Conservation (phyloP, 805 yeast species). For the Brettanomyces sp. region DNA sequence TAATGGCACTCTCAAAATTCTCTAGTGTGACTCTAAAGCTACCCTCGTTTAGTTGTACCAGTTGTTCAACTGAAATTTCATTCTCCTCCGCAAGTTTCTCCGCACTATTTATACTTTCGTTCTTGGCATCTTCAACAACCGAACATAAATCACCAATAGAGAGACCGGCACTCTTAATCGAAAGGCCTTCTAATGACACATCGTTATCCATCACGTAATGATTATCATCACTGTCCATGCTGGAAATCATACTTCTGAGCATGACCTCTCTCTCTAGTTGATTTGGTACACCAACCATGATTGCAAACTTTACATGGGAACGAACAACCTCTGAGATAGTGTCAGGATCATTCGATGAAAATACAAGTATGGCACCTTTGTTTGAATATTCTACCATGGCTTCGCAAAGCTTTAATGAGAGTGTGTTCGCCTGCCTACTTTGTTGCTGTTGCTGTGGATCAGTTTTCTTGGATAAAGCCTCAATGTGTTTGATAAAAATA, state of each 20-base stretch:
- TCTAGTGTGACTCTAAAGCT: conserved; percentile 39
- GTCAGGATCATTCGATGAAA: conserved; percentile 63
- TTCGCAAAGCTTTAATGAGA: conserved; percentile 47
- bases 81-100: conserved; percentile 23
- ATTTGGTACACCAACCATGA: conserved; percentile 66
- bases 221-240: background rate
- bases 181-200: conserved; percentile 47
- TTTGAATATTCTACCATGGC: conserved; percentile 45
- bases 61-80: conserved; percentile 19
- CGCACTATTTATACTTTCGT: conserved; percentile 43
- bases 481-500: conserved; percentile 62
- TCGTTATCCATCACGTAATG: conserved; percentile 31
- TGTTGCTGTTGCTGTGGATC: conserved; percentile 39
- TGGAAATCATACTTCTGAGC: conserved; percentile 39
- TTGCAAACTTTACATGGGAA: conserved; percentile 65
- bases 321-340: conserved; percentile 56
- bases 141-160: conserved; percentile 75
- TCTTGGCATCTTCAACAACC: conserved; percentile 58
- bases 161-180: conserved; percentile 87
- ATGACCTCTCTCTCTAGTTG: conserved; percentile 66
- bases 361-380: conserved; percentile 44
- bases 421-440: conserved; percentile 25
- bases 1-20: conserved; percentile 64
- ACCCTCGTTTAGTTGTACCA: conserved; percentile 48
- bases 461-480: conserved; percentile 55